These are phyloP conservation scores for Capronia americana DNA, from an alignment of 2,329 filamentous ascomycete genomes.

Conservation along the genomic window DNA sequence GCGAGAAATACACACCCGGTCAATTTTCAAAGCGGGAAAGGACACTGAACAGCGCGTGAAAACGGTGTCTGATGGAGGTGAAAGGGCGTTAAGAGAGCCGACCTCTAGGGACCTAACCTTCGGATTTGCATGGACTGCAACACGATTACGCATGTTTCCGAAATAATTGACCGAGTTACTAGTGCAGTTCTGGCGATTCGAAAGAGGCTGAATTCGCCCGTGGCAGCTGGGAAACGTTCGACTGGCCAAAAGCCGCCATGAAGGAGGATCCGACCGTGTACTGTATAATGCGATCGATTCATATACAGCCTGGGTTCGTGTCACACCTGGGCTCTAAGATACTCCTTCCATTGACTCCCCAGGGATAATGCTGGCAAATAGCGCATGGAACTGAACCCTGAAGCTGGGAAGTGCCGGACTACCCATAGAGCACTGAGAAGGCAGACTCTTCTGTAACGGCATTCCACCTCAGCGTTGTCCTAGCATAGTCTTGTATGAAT, in stretches of 20 bases:
- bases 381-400: too few species aligned
- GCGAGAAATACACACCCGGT: background rate
- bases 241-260: too few species aligned
- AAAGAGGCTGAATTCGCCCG: too few species aligned
- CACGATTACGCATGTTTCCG: background rate
- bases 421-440: background rate
- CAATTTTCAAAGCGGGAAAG: background rate
- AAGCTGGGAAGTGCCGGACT: too few species aligned
- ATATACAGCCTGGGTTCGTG: background rate
- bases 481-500: conserved; percentile 72
- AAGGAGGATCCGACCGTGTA: too few species aligned
- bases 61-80: too few species aligned
- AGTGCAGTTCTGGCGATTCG: too few species aligned
- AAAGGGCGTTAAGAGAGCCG: too few species aligned
- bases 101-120: too few species aligned
- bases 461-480: conserved; percentile 60
- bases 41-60: too few species aligned
- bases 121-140: background rate
- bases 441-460: background rate
- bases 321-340: background rate
- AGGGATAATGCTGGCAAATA: too few species aligned
- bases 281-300: background rate
- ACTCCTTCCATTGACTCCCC: background rate
- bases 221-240: too few species aligned
- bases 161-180: background rate